Evolutionary conservation across 2,329 filamentous ascomycete genomes (phyloP), one percentile per base, ranked within the genome.

Genomic region (Apiospora pterosperma): DNA sequence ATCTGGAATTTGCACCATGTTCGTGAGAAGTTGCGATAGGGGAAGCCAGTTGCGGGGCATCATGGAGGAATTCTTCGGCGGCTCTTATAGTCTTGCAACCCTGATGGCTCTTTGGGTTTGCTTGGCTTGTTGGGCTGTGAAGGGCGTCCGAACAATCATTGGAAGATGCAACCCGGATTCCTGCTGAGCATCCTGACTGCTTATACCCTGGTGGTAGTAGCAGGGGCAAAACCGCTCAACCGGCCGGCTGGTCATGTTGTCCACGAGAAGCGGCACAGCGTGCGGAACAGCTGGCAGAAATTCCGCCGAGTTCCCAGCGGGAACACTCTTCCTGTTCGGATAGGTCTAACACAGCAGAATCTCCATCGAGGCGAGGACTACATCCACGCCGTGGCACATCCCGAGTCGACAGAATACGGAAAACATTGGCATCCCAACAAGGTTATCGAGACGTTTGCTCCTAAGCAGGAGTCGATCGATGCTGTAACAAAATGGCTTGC

Each of bases 401-500:
- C 82, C 2, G 67, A 70, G 12, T 83, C 81, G 7, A 69, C 76
- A 19, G 76, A 77, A 38, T 84, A 83, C 67, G 81, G 82, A 62
- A 77, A 79, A 64, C 81, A 84, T 73, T 83, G 81, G 79, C 78
- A 78, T 6, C 68, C 76, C 2, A 73, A 80, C 28, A 73, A 82
- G 68, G 72, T 84, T 2, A 73, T 77, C 10, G 75, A 79, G 12
- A 79, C 76, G 61, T 84, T 84, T 72, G 76, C 80, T 10, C 78
- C 79, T 0, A 69, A 67, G 16, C 67, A 75, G 7, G 80, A 85
- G 48, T 76, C 83, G 5, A 79, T 88, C 3, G 76, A 81, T 19
- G 74, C 80, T 1, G 83, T 88, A 36, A 80, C 80, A 69, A 69
- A 77, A 10, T 89, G 86, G 86, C 78, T 89, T n/a, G 73, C 78